phyloP scores from a whole-genome alignment of 495 filamentous ascomycete species.

The Tuber aestivum region DNA sequence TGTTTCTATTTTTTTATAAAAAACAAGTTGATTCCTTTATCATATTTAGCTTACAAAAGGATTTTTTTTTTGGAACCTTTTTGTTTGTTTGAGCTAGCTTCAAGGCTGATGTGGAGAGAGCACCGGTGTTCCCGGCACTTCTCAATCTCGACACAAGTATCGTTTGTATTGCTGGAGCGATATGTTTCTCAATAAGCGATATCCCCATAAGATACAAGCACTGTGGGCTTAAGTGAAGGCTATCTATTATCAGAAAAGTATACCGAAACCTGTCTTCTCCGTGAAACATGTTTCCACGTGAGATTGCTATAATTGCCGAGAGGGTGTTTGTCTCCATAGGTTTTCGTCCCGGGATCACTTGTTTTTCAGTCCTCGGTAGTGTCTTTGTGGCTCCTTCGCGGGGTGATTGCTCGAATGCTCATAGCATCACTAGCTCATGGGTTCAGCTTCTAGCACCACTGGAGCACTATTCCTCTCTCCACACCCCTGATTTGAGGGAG shows the following conservation, averaged over 20 bases:
- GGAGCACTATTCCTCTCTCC: neutral
- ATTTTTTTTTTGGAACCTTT: neutral
- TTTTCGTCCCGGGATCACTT: neutral
- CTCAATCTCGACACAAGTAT: neutral
- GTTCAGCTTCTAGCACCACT: neutral
- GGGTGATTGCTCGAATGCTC: neutral
- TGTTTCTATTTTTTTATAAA: neutral
- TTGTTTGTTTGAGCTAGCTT: neutral
- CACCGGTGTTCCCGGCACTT: neutral
- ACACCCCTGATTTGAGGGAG: neutral
- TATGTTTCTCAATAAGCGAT: neutral
- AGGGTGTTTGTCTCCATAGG: neutral
- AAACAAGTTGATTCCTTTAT: neutral
- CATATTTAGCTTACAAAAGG: neutral
- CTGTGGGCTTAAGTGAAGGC: neutral
- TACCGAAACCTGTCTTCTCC: neutral
- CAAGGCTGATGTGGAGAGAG: neutral
- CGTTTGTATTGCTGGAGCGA: neutral
- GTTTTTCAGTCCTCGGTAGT: neutral
- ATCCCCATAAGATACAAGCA: too few relatives aligned
- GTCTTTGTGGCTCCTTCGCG: too few relatives aligned
- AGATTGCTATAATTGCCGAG: neutral
- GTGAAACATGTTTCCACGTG: neutral
- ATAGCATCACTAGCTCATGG: neutral
- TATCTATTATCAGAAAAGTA: neutral